Percentiles rank a stretch among this genome's conserved stretches.
Evolutionary conservation across 176 grass and related monocot genomes (phyloP).

Genomic region (Miscanthus lutarioriparius): DNA sequence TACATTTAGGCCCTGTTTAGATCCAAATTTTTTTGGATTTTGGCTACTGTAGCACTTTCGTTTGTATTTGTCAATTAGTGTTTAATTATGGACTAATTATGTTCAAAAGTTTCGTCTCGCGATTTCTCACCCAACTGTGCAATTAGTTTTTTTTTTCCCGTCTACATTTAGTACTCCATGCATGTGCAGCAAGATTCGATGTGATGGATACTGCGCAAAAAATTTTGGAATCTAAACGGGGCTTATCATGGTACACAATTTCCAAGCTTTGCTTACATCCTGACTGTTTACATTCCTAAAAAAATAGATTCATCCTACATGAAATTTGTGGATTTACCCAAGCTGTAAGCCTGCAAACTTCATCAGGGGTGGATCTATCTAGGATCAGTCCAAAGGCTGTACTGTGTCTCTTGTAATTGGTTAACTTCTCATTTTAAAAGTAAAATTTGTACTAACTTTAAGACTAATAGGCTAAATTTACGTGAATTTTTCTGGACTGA

Average conservation of each 20-base stretch:
- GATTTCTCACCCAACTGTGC: no score
- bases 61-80: no score
- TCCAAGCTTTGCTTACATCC: slow-evolving; percentile 1
- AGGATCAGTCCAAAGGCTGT: not conserved
- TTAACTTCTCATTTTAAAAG: not conserved
- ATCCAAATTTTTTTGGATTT: no score
- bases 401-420: not conserved
- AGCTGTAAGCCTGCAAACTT: not conserved
- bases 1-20: no score
- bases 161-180: no score
- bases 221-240: no score
- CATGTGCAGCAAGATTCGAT: no score
- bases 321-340: slow-evolving; percentile 27
- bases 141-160: no score
- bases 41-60: no score
- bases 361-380: not conserved
- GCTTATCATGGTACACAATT: slow-evolving; percentile 6
- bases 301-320: slow-evolving; percentile 7
- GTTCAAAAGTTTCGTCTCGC: no score
- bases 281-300: slow-evolving; percentile 19
- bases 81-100: no score
- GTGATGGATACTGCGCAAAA: no score
- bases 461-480: not conserved
- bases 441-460: not conserved
- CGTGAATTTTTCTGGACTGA: not conserved